Evolutionary conservation across 2,329 filamentous ascomycete species (phyloP).

Genomic region (Leptographium lundbergii): DNA sequence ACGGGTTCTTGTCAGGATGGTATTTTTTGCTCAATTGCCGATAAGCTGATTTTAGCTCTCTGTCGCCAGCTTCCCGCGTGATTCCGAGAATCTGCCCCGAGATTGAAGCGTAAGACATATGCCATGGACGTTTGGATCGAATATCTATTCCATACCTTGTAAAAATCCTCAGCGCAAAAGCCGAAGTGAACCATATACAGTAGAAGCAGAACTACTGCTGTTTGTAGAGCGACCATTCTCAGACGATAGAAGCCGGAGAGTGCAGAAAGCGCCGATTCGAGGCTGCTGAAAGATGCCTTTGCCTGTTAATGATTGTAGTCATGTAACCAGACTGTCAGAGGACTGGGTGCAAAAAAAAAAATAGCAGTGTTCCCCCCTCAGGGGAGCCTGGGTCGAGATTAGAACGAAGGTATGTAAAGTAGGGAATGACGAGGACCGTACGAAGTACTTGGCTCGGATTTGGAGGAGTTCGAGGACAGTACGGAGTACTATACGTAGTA

Average conservation of each 20-base stretch:
- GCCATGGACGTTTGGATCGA: not conserved
- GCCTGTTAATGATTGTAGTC: no score
- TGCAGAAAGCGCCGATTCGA: not conserved
- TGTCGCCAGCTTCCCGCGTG: slow-evolving; percentile 65
- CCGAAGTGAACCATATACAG: slow-evolving; percentile 41
- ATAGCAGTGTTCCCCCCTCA: not conserved
- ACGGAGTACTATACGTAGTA: not conserved
- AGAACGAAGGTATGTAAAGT: not conserved
- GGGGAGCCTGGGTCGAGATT: not conserved
- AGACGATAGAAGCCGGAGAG: not conserved
- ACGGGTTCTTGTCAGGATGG: slow-evolving; percentile 98
- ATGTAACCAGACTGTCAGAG: not conserved
- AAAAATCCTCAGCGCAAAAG: slow-evolving; percentile 58
- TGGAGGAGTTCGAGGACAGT: not conserved
- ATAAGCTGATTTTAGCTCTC: slow-evolving; percentile 89
- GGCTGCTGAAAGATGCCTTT: not conserved
- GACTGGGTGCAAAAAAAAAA: no score
- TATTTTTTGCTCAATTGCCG: slow-evolving; percentile 85
- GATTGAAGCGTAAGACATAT: slow-evolving; percentile 2
- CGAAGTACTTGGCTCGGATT: not conserved
- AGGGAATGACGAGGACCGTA: not conserved
- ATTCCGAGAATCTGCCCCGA: slow-evolving; percentile 59
- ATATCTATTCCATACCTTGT: slow-evolving; percentile 45
- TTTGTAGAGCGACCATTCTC: slow-evolving; percentile 3
- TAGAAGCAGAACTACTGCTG: slow-evolving; percentile 30